Conservation (phyloP, 345 rosid genomes). For the Gossypium raimondii region DNA sequence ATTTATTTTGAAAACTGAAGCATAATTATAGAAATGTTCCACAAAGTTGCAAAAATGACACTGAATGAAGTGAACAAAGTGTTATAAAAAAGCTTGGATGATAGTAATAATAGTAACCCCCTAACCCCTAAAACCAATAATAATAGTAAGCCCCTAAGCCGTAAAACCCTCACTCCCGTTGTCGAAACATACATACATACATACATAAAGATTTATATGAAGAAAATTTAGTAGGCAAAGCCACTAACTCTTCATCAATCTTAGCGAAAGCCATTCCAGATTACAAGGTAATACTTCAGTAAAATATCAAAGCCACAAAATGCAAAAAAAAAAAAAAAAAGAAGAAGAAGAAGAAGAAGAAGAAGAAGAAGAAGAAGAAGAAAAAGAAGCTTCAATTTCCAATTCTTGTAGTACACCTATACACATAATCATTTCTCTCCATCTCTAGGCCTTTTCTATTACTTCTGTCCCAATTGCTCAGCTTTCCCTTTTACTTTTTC, state of each 20-base stretch:
- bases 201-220: not conserved
- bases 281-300: not conserved
- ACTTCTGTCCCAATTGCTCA: not conserved
- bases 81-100: not conserved
- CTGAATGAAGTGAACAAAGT: not conserved
- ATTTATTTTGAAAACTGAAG: not conserved
- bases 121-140: no score
- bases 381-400: not conserved
- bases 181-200: not conserved
- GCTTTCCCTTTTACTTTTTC: not conserved
- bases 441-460: not conserved
- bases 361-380: no score
- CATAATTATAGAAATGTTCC: not conserved
- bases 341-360: no score
- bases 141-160: no score
- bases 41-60: not conserved
- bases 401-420: not conserved
- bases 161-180: no score
- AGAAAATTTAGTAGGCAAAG: not conserved
- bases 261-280: not conserved
- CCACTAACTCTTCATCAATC: not conserved
- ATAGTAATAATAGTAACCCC: not conserved
- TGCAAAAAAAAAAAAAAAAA: not conserved
- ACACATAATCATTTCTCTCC: slow-evolving; percentile 1
- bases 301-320: not conserved